Evolutionary conservation across 2,329 filamentous ascomycete genomes (phyloP).

Genomic region (Ophiobolus disseminans): DNA sequence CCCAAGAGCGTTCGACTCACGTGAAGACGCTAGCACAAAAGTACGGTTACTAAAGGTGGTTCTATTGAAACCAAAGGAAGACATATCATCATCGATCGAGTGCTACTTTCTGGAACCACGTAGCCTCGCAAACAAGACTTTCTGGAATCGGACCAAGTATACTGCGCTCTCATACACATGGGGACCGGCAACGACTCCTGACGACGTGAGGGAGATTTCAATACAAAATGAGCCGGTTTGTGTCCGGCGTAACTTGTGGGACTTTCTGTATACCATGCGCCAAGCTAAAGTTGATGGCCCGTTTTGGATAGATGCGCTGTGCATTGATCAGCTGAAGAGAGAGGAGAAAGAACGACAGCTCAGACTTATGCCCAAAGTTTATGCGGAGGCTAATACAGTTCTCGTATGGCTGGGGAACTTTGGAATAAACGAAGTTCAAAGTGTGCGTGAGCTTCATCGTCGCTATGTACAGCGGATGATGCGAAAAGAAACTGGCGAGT

Average conservation of each 20-base stretch:
- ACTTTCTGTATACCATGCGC: not conserved
- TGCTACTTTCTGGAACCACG: not conserved
- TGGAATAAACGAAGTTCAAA: not conserved
- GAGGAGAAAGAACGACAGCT: not conserved
- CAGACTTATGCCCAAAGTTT: not conserved
- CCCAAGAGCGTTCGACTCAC: not conserved
- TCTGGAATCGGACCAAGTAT: not conserved
- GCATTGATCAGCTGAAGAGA: not conserved
- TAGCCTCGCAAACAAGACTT: not conserved
- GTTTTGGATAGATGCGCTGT: not conserved
- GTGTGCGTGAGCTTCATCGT: not conserved
- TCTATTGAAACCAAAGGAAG: not conserved
- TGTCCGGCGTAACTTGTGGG: not conserved
- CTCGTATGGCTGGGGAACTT: not conserved
- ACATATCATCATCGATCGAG: not conserved
- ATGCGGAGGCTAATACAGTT: not conserved
- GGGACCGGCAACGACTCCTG: not conserved
- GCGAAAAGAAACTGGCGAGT: constrained; percentile 1
- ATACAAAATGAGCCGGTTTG: not conserved
- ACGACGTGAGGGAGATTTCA: not conserved
- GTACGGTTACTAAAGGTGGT: not conserved
- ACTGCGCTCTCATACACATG: not conserved
- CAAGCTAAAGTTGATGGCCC: not conserved
- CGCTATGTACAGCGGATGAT: constrained; percentile 9
- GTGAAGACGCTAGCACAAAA: not conserved